phyloP scores from a whole-genome alignment of 2,329 filamentous ascomycete species.

The Fusarium chlamydosporum region DNA sequence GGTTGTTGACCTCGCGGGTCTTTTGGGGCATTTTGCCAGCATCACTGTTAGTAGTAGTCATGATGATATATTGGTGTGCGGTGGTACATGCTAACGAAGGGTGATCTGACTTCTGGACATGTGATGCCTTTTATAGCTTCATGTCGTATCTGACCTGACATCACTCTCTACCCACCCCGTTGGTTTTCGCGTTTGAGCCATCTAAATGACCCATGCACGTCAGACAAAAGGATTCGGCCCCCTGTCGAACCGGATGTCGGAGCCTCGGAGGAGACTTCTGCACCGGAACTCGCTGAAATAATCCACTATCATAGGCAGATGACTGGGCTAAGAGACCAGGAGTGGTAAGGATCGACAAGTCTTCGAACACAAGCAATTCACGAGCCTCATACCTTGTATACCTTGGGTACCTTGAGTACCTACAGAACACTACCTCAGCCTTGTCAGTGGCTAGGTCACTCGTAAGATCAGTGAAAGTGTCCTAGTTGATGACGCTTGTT shows the following conservation, averaged over 20 bases:
- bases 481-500: neutral
- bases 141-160: neutral
- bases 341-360: neutral
- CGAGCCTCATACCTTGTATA: neutral
- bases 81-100: neutral
- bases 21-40: constrained; percentile 14
- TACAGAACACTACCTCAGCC: neutral
- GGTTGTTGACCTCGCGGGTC: constrained; percentile 23
- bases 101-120: no score
- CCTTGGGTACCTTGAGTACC: no score
- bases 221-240: neutral
- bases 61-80: neutral
- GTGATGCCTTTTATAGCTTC: neutral
- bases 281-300: neutral
- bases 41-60: neutral
- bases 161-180: neutral
- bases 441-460: neutral
- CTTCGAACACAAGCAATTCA: neutral
- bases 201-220: no score
- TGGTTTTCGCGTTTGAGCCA: neutral
- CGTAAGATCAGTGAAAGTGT: neutral
- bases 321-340: neutral
- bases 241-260: neutral
- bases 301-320: neutral
- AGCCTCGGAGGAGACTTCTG: neutral